Evolutionary conservation across 805 yeast genomes (phyloP), one percentile per base, ranked within the genome.

Genomic region (Starmerella sp.): DNA sequence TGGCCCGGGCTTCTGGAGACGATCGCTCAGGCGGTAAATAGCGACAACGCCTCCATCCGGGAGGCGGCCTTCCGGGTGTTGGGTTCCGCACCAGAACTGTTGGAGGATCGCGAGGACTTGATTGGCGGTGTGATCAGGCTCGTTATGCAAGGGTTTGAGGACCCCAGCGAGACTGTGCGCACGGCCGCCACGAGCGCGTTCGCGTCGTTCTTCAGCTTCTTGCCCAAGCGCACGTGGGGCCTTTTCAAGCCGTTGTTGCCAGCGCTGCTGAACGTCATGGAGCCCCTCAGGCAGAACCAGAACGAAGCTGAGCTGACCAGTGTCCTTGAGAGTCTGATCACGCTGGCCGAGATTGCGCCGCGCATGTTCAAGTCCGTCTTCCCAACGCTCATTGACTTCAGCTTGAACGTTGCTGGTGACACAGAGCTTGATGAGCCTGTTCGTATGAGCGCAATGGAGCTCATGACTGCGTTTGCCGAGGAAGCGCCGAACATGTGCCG

Each of bases 401-500:
- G 93, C 64, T 77, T 88, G n/a, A 79, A 81, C 14, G 91, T 93
- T 35, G 79, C 88, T 51, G 87, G 86, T 64, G 83, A 88, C 70
- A 79, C 77, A 64, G 95, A 86, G 22, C 72, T 89, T 62, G 97
- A 88, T 31, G 77, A 88, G 22, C 71, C 74, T 48, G 83, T 96
- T 5, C 80, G 98, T 66, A 75, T 87, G 63, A 84, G 93, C 0
- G 93, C 96, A 5, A 73, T 93, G 59, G 98, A 93, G 71, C 76
- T 93, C 55, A 74, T 89, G 62, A 86, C 95, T 6, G 85, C 95
- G 0, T 93, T 93, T 66, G 81, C 93, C 57, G 98, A 93, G 67
- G 84, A 86, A 30, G 85, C 96, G 9, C 97, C 98, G 39, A 82
- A 82, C 51, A 93, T 93, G 98, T 91, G 97, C 73, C 86, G 86